Base-by-base conservation (phyloP, 371 early-diverging fungal genomes). In the Polyrhizophydium stewartii region DNA sequence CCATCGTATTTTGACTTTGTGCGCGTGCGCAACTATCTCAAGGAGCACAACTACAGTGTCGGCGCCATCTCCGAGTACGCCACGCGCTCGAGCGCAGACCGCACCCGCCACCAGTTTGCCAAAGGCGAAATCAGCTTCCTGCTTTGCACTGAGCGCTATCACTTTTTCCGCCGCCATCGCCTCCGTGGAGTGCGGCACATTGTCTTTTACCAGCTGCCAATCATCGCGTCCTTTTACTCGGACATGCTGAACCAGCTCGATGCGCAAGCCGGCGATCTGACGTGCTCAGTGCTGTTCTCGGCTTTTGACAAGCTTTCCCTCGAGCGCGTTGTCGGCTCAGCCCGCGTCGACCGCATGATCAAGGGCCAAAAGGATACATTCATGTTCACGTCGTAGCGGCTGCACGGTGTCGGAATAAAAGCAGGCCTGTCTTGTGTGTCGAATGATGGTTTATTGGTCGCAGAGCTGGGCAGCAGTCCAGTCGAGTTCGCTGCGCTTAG, bases 1-100 rank as follows among this genome's bases (percentile, higher is more conserved):
- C 91, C 97, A n/a, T 90, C 91, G 16, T 98, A 97, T 69, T 94
- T 96, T 77, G 99, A 98, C 66, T 98, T 88, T 82, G 91, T 96
- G 13, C 82, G 94, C 10, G 59, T 98, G 31, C 81, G 96, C 47
- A 96, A 96, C 65, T 88, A 90, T 66, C 77, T 93, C 59, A 79
- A 86, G 41, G 89, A 91, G 63, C 85, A 85, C 68, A 79, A 79
- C 59, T 87, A 82, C 66, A 3, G 16, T 16, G 19, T 28, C 32
- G 56, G 35, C 5, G 9, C 21, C n/a, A 38, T 30, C 55, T 40
- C 65, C 84, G 85, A 53, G 66, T 88, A 89, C 68, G 85, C 91
- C 5, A 63, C 83, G 24, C 69, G 67, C 17, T 59, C 78, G 25
- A 89, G 91, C 46, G 86, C 93, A 22, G 84, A 90, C 32, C 77